phyloP scores from a whole-genome alignment of 140 eudicot genomes.

The Flaveria floridana region DNA sequence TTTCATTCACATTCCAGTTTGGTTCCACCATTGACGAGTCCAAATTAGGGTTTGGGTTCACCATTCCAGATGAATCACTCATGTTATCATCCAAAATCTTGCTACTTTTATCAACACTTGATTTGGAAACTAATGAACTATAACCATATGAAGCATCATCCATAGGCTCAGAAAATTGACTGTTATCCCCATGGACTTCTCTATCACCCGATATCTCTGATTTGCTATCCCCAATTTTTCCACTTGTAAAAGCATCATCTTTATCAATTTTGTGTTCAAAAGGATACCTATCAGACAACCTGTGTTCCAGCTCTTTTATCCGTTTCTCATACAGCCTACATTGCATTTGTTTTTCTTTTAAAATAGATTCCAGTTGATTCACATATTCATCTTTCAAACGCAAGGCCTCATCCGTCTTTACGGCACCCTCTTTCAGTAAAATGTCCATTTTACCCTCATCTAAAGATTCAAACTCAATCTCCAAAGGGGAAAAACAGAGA shows the following conservation, averaged over 20 bases:
- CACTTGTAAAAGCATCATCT: constrained; percentile 35
- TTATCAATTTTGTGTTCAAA: constrained; percentile 38
- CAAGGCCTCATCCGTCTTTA: constrained; percentile 81
- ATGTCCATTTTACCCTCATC: constrained; percentile 63
- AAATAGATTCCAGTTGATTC: constrained; percentile 52
- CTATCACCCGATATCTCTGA: constrained; percentile 62
- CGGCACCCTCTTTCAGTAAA: constrained; percentile 60
- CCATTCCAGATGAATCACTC: constrained; percentile 55
- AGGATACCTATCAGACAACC: constrained; percentile 57
- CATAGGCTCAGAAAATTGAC: constrained; percentile 51
- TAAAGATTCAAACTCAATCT: constrained; percentile 53
- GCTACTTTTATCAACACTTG: constrained; percentile 38
- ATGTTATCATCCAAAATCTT: constrained; percentile 76
- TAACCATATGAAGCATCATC: constrained; percentile 71
- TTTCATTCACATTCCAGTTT: constrained; percentile 48
- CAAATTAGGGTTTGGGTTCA: constrained; percentile 55
- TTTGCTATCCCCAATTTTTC: constrained; percentile 52
- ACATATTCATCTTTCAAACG: constrained; percentile 71
- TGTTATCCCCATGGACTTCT: constrained; percentile 42
- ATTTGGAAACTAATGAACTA: constrained; percentile 27
- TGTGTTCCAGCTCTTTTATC: constrained; percentile 72
- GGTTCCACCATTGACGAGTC: constrained; percentile 83
- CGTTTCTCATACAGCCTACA: constrained; percentile 78
- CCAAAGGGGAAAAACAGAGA: constrained; percentile 52
- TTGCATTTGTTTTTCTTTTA: constrained; percentile 60